Conservation (phyloP, 139 green algal genomes). For the Trebouxia sp. region DNA sequence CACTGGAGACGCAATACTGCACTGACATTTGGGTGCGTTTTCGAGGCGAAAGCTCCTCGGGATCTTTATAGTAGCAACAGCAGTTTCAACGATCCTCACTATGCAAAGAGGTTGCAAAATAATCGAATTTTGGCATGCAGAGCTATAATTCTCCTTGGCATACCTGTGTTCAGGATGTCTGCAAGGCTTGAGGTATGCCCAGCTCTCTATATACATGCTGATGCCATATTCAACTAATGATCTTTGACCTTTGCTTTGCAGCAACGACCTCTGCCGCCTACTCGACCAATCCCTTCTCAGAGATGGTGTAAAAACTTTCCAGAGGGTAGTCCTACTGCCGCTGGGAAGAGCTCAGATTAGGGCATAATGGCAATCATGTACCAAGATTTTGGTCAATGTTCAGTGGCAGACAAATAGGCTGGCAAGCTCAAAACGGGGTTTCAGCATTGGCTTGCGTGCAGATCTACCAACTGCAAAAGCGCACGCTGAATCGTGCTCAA, state of each 20-base stretch:
- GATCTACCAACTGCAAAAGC: too few species aligned
- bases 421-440: too few species aligned
- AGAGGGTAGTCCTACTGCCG: constrained; percentile 17
- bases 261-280: constrained; percentile 26
- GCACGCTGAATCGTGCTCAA: too few species aligned
- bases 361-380: too few species aligned
- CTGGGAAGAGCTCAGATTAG: constrained; percentile 24
- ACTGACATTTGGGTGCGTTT: constrained; percentile 38
- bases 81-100: too few species aligned
- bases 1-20: constrained; percentile 53
- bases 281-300: constrained; percentile 38
- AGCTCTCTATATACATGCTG: too few species aligned
- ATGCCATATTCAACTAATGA: too few species aligned
- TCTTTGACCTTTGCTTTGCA: constrained; percentile 13
- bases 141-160: constrained; percentile 5
- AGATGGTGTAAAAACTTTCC: constrained; percentile 38
- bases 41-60: background rate
- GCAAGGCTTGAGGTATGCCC: constrained; percentile 29
- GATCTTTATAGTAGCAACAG: too few species aligned
- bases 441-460: too few species aligned
- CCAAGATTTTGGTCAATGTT: too few species aligned
- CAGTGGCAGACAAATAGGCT: too few species aligned
- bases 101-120: background rate
- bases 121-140: background rate
- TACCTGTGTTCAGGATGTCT: constrained; percentile 27